Base-by-base conservation (phyloP, 306 rosid genomes). In the Trichosanthes cucumerina region DNA sequence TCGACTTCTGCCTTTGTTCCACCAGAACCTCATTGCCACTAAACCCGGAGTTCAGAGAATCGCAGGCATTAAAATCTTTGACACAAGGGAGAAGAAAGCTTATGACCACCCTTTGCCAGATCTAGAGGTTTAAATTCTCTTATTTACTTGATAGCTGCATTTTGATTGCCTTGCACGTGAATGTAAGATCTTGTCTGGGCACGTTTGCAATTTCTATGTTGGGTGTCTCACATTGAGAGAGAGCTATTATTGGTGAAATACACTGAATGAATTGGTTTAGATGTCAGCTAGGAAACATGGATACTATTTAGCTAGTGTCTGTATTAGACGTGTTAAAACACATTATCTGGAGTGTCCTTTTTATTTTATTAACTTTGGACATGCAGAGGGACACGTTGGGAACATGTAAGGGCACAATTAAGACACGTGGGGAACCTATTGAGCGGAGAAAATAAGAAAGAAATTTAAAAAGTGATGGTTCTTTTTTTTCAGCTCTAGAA, bases 11-110 rank as follows among this genome's bases (percentile, higher is more conserved):
- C 65, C 76, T 72, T 81, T 79, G 59, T 66, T 64, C 84, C 33
- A 81, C 87, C 89, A 95, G 99, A 91, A 91, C 84, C 96, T 92
- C 77, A 86, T 95, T 82, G 93, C 99, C 77, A 88, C 97, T 7
- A 91, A 90, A 86, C 96, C 91, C 33, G 99, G 99, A 84, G 90
- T 92, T 78, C 99, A 92, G 88, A 95, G 87, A 88, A 92, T 95
- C 80, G 82, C 93, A 1, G 97, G 97, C 81, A 80, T 95, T 85
- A 88, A 91, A 7, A 87, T 95, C 69, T 90, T 82, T 6, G 94
- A 95, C 86, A 86, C 87, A 7, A 86, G 72, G 77, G 96, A 86
- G 87, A 90, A 87, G 88, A 92, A 85, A 80, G 81, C 92, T 68
- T 90, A 95, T 24, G 91, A 91, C 26, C 96, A 91, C 26, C 97